Evolutionary conservation across 129 eudicot species (phyloP), one percentile per base, ranked within the genome.

Genomic region (Sambucus nigra): DNA sequence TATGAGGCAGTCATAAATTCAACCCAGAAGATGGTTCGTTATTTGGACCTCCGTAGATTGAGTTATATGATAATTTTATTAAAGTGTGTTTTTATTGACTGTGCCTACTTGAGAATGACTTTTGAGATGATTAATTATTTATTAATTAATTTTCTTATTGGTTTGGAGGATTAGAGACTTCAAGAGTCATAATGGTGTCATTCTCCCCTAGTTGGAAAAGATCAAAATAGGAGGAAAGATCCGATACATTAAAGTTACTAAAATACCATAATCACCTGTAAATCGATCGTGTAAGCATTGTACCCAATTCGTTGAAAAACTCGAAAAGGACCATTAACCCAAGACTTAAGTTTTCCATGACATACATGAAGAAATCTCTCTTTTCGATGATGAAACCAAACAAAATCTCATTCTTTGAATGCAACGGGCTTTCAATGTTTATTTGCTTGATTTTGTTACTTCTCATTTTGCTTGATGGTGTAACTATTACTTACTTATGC

Each of bases 361-460:
- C 29, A 15, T 28, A 31, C 41, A 0, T 33, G 15, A 22, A 65
- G 25, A 40, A 33, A 22, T 2, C 25, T 38, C 61, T 45, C n/a
- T n/a, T n/a, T n/a, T n/a, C n/a, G n/a, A n/a, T n/a, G n/a, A n/a
- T n/a, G n/a, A n/a, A n/a, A n/a, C n/a, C n/a, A 64, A 1, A 42
- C 44, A 6, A 41, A 23, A 14, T 65, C 70, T 9, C 53, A 20
- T 39, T n/a, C 41, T 22, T 53, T 18, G 33, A 45, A 65, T 18
- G 24, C 47, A 3, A 13, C 48, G 20, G 38, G 23, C 14, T n/a
- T n/a, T n/a, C n/a, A n/a, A n/a, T n/a, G n/a, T 32, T 47, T 35
- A 28, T 61, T 32, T 1, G 55, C 48, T 20, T 12, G 23, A 12
- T 8, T 23, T 26, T 48, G 17, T n/a, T n/a, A 61, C 25, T 48